Evolutionary conservation across 495 filamentous ascomycete genomes (phyloP).

Genomic region (Aspergillus conjunctus): DNA sequence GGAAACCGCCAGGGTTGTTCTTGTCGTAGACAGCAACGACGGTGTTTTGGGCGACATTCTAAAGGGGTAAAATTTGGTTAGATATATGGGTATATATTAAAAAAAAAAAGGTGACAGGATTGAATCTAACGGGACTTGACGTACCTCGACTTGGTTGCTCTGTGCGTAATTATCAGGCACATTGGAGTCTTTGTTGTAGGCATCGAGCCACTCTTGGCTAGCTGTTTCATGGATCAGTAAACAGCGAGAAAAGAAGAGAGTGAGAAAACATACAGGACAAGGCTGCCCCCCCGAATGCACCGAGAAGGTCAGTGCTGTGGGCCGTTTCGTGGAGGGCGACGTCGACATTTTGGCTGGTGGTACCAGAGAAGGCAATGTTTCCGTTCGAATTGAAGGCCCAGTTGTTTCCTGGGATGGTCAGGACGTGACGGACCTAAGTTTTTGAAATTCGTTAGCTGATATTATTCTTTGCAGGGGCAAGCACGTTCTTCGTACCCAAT

Average conservation of each 20-base stretch:
- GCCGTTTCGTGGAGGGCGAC: constrained; percentile 15
- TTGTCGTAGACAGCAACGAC: constrained; percentile 12
- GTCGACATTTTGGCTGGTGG: constrained; percentile 6
- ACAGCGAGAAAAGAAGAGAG: background rate
- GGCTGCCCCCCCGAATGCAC: background rate
- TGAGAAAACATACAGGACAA: constrained; percentile 4
- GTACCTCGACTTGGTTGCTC: constrained; percentile 11
- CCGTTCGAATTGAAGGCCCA: constrained; percentile 14
- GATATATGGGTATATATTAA: background rate
- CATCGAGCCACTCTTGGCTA: constrained; percentile 8
- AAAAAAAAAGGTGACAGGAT: background rate
- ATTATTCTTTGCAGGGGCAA: too few species aligned
- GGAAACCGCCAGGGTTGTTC: constrained; percentile 5
- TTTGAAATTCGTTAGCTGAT: background rate
- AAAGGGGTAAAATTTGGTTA: background rate
- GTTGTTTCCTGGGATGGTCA: constrained; percentile 14
- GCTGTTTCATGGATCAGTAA: background rate
- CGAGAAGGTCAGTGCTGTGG: constrained; percentile 12
- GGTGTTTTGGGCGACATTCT: constrained; percentile 18
- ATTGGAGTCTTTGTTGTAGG: constrained; percentile 6
- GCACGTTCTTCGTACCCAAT: constrained; percentile 7
- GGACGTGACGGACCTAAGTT: constrained; percentile 7
- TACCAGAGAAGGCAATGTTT: constrained; percentile 11
- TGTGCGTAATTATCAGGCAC: constrained; percentile 15
- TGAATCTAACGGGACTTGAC: background rate